Evolutionary conservation across 2,329 filamentous ascomycete genomes (phyloP), one percentile per base, ranked within the genome.

Genomic region (Amesomyces nigricolor): DNA sequence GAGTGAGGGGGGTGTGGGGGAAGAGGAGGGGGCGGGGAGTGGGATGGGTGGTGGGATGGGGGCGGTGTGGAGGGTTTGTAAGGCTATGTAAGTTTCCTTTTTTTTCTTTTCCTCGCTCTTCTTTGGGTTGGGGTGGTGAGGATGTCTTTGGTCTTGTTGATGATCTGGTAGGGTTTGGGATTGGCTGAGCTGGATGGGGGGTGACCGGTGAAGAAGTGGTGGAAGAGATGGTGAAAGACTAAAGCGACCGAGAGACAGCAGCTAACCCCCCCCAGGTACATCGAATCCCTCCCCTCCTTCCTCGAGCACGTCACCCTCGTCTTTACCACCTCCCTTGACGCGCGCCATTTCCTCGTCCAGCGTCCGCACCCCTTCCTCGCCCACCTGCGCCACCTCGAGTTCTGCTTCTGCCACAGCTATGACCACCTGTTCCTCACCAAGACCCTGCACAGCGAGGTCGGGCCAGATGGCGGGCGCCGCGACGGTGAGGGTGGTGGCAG

Each of bases 291-390:
- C 9, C 53, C 51, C 3, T 60, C 58, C 5, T 58, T 66, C 39
- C 62, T 65, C 49, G 61, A 65, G 45, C 56, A 51, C 4, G 61
- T 62, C 35, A 64, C 63, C 9, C 63, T 58, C 0, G 56, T 66
- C 38, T 66, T 66, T 50, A 66, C 63, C 7, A 61, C 62, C 9
- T 65, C 65, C 1, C 51, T 60, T 26, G 65, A 66, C 35, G 63
- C 61, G 14, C 53, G 61, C 9, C 39, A 54, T 52, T 30, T 66
- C 64, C 56, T 64, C 65, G 51, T 40, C 5, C 62, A 58, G 19
- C 62, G 62, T 47, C 51, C 57, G 2, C 56, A 58, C 39, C 8
- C 11, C 9, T 13, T 35, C 32, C 32, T 54, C 9, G 5, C 19
- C 4, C 53, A 47, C n/a, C 47, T 66, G 26, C 61, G 59, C 19